Evolutionary conservation across 164 flowering plant species (phyloP).

Genomic region (Vitis labrusca): DNA sequence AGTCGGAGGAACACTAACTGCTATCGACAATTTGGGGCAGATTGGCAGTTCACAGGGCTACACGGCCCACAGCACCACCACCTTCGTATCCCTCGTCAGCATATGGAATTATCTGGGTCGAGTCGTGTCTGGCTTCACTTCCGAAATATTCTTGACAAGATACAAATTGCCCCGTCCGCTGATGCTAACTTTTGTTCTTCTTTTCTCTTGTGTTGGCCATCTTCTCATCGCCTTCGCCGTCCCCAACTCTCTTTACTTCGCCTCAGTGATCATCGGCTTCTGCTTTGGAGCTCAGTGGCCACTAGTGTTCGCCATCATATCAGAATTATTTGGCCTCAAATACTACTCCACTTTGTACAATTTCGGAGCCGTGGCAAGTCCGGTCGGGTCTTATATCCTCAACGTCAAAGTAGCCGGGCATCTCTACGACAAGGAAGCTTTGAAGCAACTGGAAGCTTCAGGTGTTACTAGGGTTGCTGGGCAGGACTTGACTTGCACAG

Average conservation of each 20-base stretch:
- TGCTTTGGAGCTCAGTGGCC: constrained; percentile 29
- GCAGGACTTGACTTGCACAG: constrained; percentile 27
- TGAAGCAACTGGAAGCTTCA: constrained; percentile 26
- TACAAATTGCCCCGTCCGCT: constrained; percentile 34
- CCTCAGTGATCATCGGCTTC: constrained; percentile 25
- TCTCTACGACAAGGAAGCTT: constrained; percentile 38
- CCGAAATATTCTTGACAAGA: constrained; percentile 24
- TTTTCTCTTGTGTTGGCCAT: constrained; percentile 25
- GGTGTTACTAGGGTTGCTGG: constrained; percentile 21
- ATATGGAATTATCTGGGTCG: constrained; percentile 39
- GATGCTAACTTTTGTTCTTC: constrained; percentile 21
- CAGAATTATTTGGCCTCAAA: constrained; percentile 27
- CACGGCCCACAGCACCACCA: constrained; percentile 18
- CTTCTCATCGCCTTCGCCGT: constrained; percentile 28
- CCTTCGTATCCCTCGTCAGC: constrained; percentile 35
- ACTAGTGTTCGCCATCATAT: constrained; percentile 24
- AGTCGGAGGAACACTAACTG: constrained; percentile 45
- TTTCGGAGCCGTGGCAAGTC: constrained; percentile 17
- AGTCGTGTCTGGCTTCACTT: constrained; percentile 24
- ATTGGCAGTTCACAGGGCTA: constrained; percentile 36
- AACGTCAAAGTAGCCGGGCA: constrained; percentile 21
- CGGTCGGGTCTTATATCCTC: constrained; percentile 17
- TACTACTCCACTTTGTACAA: constrained; percentile 28
- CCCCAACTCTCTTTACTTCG: constrained; percentile 19
- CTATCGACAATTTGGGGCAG: constrained; percentile 52